Evolutionary conservation across 176 grass and related monocot genomes (phyloP).

Genomic region (Thalia dealbata): DNA sequence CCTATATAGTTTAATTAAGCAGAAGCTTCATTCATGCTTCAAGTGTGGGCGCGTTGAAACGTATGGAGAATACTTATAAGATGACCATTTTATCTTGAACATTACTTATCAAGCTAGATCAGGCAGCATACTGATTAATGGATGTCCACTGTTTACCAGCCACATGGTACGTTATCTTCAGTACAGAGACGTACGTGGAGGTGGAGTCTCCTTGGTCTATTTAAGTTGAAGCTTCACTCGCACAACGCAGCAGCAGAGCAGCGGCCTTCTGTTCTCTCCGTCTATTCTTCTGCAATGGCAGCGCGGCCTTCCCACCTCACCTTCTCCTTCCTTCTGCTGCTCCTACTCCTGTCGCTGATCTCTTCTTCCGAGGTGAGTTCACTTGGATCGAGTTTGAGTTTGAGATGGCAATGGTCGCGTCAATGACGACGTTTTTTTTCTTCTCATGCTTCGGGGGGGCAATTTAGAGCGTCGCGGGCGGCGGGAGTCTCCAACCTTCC

Average conservation of each 20-base stretch:
- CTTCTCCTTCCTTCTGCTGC: background rate
- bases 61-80: too few species aligned
- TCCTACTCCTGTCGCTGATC: constrained; percentile 3
- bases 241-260: background rate
- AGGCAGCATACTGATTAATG: too few species aligned
- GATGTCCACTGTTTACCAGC: background rate
- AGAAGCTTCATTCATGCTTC: too few species aligned
- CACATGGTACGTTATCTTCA: background rate
- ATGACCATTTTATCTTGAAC: too few species aligned
- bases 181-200: background rate
- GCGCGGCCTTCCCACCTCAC: background rate
- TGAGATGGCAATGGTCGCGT: too few species aligned
- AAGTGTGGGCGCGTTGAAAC: too few species aligned
- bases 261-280: background rate
- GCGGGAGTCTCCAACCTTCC: too few species aligned
- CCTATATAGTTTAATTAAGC: too few species aligned
- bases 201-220: background rate
- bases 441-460: too few species aligned
- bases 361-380: constrained; percentile 7
- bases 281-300: background rate
- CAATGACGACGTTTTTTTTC: too few species aligned
- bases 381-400: background rate
- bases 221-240: background rate
- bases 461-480: too few species aligned
- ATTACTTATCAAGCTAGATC: too few species aligned